These are phyloP conservation scores for Diacronema lutheri DNA, from an alignment of 78 protist genomes.

Conservation along the genomic window DNA sequence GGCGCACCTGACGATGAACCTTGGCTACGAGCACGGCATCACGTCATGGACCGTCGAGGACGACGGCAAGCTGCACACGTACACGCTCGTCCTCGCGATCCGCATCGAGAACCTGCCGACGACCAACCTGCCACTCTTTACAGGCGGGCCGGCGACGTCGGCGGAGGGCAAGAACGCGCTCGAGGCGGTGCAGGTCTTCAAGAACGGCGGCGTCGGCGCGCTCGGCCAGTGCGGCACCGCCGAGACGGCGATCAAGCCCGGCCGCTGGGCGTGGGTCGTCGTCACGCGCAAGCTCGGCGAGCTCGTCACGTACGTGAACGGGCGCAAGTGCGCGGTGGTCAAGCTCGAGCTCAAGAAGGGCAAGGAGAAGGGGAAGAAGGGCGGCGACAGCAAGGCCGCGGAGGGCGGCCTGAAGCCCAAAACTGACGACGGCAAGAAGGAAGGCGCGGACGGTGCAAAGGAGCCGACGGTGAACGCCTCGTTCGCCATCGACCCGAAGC, in stretches of 20 bases:
- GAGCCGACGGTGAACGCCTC: background rate
- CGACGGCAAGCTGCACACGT: background rate
- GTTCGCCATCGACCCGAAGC: conserved; percentile 4
- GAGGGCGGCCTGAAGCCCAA: background rate
- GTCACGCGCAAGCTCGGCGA: background rate
- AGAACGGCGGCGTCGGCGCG: conserved; percentile 29
- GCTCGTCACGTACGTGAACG: conserved; percentile 18
- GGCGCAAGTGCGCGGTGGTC: background rate
- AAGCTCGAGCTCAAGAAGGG: background rate
- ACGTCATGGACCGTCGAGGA: background rate
- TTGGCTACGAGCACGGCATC: background rate
- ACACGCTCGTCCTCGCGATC: background rate
- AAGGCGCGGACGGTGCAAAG: too few species aligned
- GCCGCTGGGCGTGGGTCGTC: conserved; percentile 4
- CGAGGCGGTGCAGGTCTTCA: background rate
- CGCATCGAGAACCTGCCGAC: background rate
- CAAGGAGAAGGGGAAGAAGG: background rate
- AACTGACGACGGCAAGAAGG: background rate
- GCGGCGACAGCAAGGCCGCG: background rate
- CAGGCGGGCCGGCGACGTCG: background rate
- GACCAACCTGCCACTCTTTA: background rate
- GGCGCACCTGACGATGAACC: too few species aligned
- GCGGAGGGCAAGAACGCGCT: background rate
- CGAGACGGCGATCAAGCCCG: background rate
- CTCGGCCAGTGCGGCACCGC: background rate